These are phyloP conservation scores for Acorus calamus DNA, from an alignment of 106 monocot species.

Conservation along the genomic window DNA sequence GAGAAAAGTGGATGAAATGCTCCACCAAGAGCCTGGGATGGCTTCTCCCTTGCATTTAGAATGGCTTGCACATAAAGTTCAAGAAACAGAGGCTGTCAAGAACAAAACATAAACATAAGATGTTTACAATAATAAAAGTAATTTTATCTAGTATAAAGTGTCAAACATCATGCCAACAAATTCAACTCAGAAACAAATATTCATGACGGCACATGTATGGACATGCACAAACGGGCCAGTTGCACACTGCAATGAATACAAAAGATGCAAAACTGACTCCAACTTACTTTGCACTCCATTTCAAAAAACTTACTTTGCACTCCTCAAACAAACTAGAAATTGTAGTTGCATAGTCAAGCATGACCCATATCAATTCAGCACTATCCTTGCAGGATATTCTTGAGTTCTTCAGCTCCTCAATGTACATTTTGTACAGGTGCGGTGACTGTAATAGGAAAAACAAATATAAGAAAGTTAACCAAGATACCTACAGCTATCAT, in stretches of 20 bases:
- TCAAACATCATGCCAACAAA: too few relatives aligned
- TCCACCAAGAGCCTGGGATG: constrained; percentile 35
- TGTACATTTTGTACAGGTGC: constrained; percentile 53
- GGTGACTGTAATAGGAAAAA: constrained; percentile 39
- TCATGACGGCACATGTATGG: too few relatives aligned
- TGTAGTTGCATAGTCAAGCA: constrained; percentile 52
- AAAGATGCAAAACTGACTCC: neutral
- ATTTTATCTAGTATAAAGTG: too few relatives aligned
- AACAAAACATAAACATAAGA: constrained; percentile 2
- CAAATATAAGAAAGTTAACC: constrained; percentile 1
- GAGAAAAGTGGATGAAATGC: constrained; percentile 64
- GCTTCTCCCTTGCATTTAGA: constrained; percentile 82
- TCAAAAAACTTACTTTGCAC: constrained; percentile 68
- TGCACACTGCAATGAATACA: neutral
- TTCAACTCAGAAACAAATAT: too few relatives aligned
- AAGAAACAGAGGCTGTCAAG: constrained; percentile 64
- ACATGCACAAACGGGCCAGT: neutral
- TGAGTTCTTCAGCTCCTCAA: constrained; percentile 72
- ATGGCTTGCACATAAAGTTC: constrained; percentile 75
- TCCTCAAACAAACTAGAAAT: constrained; percentile 37
- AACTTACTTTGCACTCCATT: constrained; percentile 60
- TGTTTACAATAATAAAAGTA: constrained; percentile 1
- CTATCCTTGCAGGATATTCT: constrained; percentile 52
- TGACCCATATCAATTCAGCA: constrained; percentile 40
- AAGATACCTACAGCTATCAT: neutral